These are phyloP conservation scores for Camelina neglecta DNA, from an alignment of 345 rosid genomes.

Conservation along the genomic window DNA sequence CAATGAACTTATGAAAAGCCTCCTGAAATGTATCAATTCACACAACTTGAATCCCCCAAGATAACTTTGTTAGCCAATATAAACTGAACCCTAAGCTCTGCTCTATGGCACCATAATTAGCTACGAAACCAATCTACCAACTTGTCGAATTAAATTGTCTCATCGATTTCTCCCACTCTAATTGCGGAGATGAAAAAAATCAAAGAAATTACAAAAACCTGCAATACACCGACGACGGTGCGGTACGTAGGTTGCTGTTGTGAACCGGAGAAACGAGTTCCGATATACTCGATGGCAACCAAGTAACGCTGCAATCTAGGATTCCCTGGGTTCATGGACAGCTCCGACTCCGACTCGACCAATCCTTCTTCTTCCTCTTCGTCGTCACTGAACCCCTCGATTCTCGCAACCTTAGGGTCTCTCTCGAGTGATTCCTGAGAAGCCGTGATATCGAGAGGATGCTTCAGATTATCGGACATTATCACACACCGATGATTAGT, in stretches of 20 bases:
- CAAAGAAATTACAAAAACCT: slow-evolving; percentile 48
- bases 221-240: slow-evolving; percentile 82
- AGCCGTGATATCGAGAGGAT: slow-evolving; percentile 34
- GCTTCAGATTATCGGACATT: slow-evolving; percentile 57
- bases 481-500: background rate
- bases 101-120: background rate
- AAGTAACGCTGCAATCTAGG: slow-evolving; percentile 78
- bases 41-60: background rate
- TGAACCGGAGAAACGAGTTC: slow-evolving; percentile 86
- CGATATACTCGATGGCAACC: slow-evolving; percentile 83
- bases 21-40: slow-evolving; percentile 52
- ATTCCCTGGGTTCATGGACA: slow-evolving; percentile 51
- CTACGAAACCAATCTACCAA: background rate
- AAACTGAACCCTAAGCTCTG: background rate
- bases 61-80: background rate
- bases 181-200: background rate
- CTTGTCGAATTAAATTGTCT: background rate
- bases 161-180: too few species aligned
- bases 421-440: slow-evolving; percentile 43
- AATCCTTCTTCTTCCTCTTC: slow-evolving; percentile 45
- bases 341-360: slow-evolving; percentile 31
- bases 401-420: slow-evolving; percentile 58
- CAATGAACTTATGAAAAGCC: slow-evolving; percentile 83
- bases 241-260: slow-evolving; percentile 75
- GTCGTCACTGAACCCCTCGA: slow-evolving; percentile 43